These are phyloP conservation scores for Colletotrichum ledebouriae DNA, from an alignment of 2,329 filamentous ascomycete genomes.

Conservation along the genomic window DNA sequence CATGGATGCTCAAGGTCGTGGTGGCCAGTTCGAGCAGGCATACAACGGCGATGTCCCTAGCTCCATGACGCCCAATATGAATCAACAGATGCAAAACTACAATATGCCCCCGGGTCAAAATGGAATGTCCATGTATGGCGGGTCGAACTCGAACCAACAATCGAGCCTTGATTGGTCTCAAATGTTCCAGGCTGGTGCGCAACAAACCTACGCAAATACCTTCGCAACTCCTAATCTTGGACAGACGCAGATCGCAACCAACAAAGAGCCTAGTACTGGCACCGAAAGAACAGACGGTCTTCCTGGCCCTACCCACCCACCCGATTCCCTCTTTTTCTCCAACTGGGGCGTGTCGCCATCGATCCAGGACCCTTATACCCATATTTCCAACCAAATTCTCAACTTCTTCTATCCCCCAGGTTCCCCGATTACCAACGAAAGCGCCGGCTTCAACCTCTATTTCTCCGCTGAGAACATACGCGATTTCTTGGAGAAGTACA, in stretches of 20 bases:
- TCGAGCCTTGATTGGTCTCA: constrained; percentile 80
- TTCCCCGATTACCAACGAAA: constrained; percentile 68
- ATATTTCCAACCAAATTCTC: constrained; percentile 68
- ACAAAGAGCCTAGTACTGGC: constrained; percentile 73
- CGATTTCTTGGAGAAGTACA: constrained; percentile 78
- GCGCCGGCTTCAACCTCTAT: constrained; percentile 68
- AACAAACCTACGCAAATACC: constrained; percentile 74
- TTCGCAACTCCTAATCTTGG: constrained; percentile 73
- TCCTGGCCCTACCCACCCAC: constrained; percentile 54
- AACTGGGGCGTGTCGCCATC: constrained; percentile 62
- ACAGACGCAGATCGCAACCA: constrained; percentile 78
- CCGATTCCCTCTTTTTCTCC: constrained; percentile 63
- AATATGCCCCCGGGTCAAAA: constrained; percentile 74
- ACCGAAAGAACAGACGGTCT: constrained; percentile 62
- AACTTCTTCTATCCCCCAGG: constrained; percentile 70
- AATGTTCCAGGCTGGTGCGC: constrained; percentile 82
- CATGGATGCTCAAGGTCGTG: constrained; percentile 61
- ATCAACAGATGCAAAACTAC: constrained; percentile 74
- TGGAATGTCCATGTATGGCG: constrained; percentile 74
- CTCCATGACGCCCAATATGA: constrained; percentile 73
- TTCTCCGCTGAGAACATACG: constrained; percentile 77
- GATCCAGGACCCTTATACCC: constrained; percentile 64
- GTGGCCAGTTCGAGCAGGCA: constrained; percentile 62
- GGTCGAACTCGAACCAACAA: constrained; percentile 72
- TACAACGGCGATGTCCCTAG: constrained; percentile 71